phyloP scores from a whole-genome alignment of 257 asterid genomes.

The Coffea canephora region DNA sequence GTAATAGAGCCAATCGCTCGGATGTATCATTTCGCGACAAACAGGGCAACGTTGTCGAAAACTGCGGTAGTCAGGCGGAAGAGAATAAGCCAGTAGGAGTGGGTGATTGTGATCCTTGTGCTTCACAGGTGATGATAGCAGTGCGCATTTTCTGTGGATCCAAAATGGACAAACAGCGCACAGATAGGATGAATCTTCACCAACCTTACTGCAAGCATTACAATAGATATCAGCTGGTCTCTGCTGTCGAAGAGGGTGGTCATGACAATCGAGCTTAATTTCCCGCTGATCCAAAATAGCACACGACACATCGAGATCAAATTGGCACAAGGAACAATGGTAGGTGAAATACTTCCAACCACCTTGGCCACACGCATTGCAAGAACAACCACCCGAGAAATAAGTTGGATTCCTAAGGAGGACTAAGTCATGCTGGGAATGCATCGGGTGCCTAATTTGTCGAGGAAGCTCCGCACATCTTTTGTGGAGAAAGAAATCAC shows the following conservation, averaged over 20 bases:
- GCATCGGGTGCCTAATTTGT: not conserved
- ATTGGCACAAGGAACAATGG: not conserved
- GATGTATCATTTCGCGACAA: no score
- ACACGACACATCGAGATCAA: not conserved
- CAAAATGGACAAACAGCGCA: constrained; percentile 3
- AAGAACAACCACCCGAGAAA: no score
- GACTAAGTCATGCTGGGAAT: not conserved
- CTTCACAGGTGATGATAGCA: not conserved
- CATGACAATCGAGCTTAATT: not conserved
- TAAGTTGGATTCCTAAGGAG: not conserved
- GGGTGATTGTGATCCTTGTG: not conserved
- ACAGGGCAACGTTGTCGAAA: not conserved
- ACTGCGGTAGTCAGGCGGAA: not conserved
- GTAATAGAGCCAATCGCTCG: no score
- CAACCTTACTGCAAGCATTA: not conserved
- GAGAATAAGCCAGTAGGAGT: not conserved
- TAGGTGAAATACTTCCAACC: not conserved
- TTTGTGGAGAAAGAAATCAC: constrained; percentile 1
- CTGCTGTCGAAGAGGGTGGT: not conserved
- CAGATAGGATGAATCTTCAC: not conserved
- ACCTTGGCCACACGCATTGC: not conserved
- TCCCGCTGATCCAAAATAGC: not conserved
- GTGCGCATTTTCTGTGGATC: constrained; percentile 1
- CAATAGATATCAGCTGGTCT: not conserved
- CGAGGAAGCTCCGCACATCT: not conserved